These are phyloP conservation scores for Margaritispora aquatica DNA, from an alignment of 495 filamentous ascomycete genomes.

Conservation along the genomic window DNA sequence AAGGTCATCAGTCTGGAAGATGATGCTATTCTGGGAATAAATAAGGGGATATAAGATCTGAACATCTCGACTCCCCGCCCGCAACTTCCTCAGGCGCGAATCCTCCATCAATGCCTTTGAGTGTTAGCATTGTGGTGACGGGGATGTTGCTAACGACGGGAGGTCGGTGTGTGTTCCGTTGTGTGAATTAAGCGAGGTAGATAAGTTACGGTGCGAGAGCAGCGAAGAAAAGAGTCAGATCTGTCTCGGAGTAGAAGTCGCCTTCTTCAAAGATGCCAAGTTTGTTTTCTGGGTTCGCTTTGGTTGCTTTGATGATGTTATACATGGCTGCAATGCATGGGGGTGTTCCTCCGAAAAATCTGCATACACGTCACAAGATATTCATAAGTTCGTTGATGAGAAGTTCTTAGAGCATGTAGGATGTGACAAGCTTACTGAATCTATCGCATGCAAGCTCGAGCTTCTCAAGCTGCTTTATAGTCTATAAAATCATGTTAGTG, in stretches of 20 bases:
- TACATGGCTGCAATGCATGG: conserved; percentile 22
- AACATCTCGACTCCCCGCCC: conserved; percentile 13
- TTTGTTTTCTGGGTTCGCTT: conserved; percentile 19
- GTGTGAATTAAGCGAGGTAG: too few species aligned
- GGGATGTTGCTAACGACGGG: conserved; percentile 12
- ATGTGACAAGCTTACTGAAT: too few species aligned
- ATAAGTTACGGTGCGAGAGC: conserved; percentile 29
- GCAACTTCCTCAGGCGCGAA: conserved; percentile 2
- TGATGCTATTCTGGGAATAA: conserved; percentile 10
- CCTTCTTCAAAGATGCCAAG: conserved; percentile 28
- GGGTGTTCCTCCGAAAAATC: conserved; percentile 10
- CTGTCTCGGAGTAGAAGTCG: conserved; percentile 38
- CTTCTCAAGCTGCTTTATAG: neutral
- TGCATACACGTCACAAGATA: neutral
- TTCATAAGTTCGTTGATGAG: too few species aligned
- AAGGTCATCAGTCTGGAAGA: conserved; percentile 15
- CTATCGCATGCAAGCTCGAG: neutral
- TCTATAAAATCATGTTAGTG: neutral
- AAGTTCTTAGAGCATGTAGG: too few species aligned
- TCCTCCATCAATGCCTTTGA: conserved; percentile 13
- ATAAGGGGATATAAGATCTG: conserved; percentile 3
- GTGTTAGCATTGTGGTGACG: conserved; percentile 15
- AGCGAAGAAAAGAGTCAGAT: conserved; percentile 54
- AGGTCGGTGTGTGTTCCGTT: neutral
- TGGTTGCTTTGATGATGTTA: conserved; percentile 7